A percentile compares a stretch with the other conserved stretches of the same genome.
phyloP scores from a whole-genome alignment of 2,329 filamentous ascomycete genomes.

The Furcasterigmium furcatum region DNA sequence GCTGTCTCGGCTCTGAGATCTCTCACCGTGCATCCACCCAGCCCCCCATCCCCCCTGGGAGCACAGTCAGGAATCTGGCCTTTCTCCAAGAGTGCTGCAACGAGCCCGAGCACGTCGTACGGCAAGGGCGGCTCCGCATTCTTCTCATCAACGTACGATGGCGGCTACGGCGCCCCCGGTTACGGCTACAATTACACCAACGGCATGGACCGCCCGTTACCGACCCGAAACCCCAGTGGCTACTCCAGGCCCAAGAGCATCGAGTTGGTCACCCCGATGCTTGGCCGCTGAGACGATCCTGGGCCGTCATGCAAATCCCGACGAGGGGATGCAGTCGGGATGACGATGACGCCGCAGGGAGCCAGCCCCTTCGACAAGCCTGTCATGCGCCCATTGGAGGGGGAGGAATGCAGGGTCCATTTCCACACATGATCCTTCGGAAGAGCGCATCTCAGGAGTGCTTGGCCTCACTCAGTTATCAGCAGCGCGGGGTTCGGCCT shows the following conservation, averaged over 20 bases:
- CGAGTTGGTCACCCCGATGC: constrained; percentile 59
- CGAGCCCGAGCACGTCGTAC: constrained; percentile 52
- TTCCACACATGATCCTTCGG: background rate
- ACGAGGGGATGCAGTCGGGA: too few relatives aligned
- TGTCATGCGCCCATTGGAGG: too few relatives aligned
- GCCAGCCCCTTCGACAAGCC: too few relatives aligned
- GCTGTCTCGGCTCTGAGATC: constrained; percentile 55
- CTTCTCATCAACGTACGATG: constrained; percentile 49
- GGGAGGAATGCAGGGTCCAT: too few relatives aligned
- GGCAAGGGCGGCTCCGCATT: constrained; percentile 40
- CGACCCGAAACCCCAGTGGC: constrained; percentile 48
- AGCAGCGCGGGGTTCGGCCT: background rate
- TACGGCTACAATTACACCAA: constrained; percentile 34
- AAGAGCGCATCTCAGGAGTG: background rate
- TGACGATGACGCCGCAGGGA: too few relatives aligned
- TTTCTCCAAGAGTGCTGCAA: constrained; percentile 46
- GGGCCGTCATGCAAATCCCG: background rate
- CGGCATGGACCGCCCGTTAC: constrained; percentile 52
- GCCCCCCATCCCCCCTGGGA: constrained; percentile 47
- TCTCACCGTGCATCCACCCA: constrained; percentile 49
- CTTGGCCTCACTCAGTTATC: background rate
- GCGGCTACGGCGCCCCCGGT: constrained; percentile 30
- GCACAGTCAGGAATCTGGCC: constrained; percentile 46
- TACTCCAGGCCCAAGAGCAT: constrained; percentile 60
- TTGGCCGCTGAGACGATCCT: constrained; percentile 36